Base-by-base conservation (phyloP, 202 grass and related monocot species). In the Setaria viridis region DNA sequence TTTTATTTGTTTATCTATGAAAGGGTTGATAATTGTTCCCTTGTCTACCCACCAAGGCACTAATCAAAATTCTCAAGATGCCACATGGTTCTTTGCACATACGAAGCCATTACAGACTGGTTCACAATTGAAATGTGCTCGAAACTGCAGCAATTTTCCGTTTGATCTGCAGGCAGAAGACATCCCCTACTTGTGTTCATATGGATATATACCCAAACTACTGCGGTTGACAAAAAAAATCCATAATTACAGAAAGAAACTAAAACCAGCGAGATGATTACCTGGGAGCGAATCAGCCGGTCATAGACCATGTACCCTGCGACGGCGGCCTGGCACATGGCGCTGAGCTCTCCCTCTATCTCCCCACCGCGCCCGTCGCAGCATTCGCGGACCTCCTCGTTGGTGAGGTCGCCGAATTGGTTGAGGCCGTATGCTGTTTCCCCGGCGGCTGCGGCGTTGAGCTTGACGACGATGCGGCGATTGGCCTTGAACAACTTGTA, bases 241-340 rank as follows among this genome's bases (percentile, higher is more conserved):
- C 69, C 69, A 72, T 47, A 70, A 72, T 66, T 68, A n/a, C 39
- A 68, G 66, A 14, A 45, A 69, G 7, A 69, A 69, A 69, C 3
- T 32, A 72, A 50, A 70, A 49, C 58, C 76, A 49, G 43, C 29
- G 34, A 11, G 67, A 46, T 70, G 39, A 70, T 70, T 21, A 21
- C 67, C 67, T 70, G 19, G 67, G 39, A 70, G 19, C 9, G 8
- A 70, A n/a, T 12, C 67, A 12, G 67, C 62, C 19, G 16, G 45
- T 67, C 62, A 17, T 51, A 5, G 43, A 13, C 29, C 43, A 3
- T 19, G 60, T 32, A 10, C 29, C 29, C 2, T 56, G 16, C 14
- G 6, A 29, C n/a, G 57, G 9, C 57, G n/a, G 32, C 62, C 15
- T 35, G 32, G 62, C 62, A 65, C 32, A 30, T 65, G 12, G 62